Evolutionary conservation across 2,329 filamentous ascomycete genomes (phyloP).

Genomic region (Emergomyces orientalis): DNA sequence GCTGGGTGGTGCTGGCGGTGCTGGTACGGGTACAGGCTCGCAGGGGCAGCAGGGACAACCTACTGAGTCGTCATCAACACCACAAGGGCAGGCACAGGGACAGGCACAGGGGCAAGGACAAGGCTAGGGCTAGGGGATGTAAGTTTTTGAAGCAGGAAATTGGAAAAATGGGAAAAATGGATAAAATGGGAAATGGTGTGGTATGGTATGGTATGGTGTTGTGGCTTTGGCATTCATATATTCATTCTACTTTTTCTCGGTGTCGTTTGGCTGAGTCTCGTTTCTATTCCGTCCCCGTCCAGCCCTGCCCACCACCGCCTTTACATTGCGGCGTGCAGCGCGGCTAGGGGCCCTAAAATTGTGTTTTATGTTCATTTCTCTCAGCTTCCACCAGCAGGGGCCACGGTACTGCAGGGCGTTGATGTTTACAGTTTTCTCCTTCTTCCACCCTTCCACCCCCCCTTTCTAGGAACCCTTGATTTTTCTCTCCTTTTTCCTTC

Average conservation of each 20-base stretch:
- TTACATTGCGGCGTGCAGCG: no score
- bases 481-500: conserved; percentile 1
- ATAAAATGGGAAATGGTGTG: not conserved
- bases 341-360: not conserved
- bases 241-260: not conserved
- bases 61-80: conserved; percentile 18
- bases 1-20: conserved; percentile 30
- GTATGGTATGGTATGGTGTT: not conserved
- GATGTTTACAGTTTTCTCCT: no score
- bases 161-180: not conserved
- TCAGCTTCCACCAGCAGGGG: not conserved
- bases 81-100: conserved; percentile 30
- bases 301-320: conserved; percentile 3
- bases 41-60: conserved; percentile 2
- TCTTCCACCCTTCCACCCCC: no score
- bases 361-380: not conserved
- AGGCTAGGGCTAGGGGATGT: not conserved
- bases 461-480: no score
- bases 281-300: not conserved
- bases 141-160: not conserved
- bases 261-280: not conserved
- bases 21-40: conserved; percentile 11
- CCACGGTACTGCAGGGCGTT: conserved; percentile 12
- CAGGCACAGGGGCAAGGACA: not conserved
- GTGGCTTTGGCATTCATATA: not conserved